Percentiles rank a stretch among this genome's conserved stretches.
phyloP scores from a whole-genome alignment of 306 rosid species.

The Lupinus albus region DNA sequence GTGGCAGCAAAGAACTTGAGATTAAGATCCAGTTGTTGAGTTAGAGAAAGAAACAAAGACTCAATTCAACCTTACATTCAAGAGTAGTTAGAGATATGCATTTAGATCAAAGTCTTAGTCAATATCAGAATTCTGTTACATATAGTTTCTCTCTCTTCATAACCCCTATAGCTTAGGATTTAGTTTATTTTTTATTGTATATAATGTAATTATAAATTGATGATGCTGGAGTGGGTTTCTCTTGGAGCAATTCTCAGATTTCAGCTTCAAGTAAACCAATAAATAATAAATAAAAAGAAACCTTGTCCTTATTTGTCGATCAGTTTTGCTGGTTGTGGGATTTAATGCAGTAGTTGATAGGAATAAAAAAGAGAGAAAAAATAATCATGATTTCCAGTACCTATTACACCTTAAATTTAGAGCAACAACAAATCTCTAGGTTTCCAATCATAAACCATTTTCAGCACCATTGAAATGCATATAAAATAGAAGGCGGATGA shows the following conservation, averaged over 20 bases:
- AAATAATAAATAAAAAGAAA: conserved; percentile 6
- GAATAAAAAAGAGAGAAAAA: conserved; percentile 16
- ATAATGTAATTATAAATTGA: neutral
- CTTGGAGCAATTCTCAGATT: neutral
- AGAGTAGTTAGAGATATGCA: too few relatives aligned
- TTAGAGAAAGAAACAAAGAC: neutral
- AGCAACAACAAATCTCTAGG: conserved; percentile 30
- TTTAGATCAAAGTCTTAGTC: too few relatives aligned
- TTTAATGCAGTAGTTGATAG: conserved; percentile 31
- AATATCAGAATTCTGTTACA: too few relatives aligned
- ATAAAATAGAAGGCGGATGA: neutral
- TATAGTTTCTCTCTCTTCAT: too few relatives aligned
- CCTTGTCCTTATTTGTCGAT: neutral
- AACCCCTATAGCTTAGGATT: neutral
- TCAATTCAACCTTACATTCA: too few relatives aligned
- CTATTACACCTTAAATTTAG: conserved; percentile 35
- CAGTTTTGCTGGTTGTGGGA: conserved; percentile 8
- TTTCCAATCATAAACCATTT: conserved; percentile 29
- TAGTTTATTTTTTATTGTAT: neutral
- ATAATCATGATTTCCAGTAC: neutral
- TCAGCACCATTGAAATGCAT: conserved; percentile 26
- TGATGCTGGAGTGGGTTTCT: neutral
- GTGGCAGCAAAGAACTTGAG: conserved; percentile 13
- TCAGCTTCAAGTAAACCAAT: neutral
- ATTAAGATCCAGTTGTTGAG: conserved; percentile 27